Base-by-base conservation (phyloP, 495 filamentous ascomycete species). In the Penicillium coffeae region DNA sequence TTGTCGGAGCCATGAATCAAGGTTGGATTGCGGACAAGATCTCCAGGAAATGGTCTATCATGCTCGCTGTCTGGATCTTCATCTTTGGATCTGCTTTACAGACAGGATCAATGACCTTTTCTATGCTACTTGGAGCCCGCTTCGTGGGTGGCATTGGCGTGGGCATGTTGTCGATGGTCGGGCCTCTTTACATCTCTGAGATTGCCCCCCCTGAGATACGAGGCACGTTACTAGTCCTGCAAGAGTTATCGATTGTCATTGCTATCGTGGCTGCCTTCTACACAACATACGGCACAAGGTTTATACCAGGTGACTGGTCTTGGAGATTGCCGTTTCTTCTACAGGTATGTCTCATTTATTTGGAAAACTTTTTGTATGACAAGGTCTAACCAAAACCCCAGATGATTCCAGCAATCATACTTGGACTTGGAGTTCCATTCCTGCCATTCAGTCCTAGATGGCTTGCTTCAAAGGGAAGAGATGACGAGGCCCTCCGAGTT, bases 371-470 rank as follows among this genome's bases (percentile, higher is more conserved):
- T n/a, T n/a, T n/a, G n/a, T n/a, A n/a, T n/a, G n/a, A n/a, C n/a
- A n/a, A n/a, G n/a, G n/a, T n/a, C n/a, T n/a, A n/a, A n/a, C n/a
- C n/a, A n/a, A n/a, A n/a, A n/a, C n/a, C n/a, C 14, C 87, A 92
- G 64, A 84, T 85, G 53, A 59, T 89, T 5, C 86, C 87, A 3
- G 86, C 79, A 6, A 58, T 83, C 19, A 72, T 87, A 34, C 77
- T 90, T 8, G 73, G 87, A 38, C 34, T 72, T 39, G 84, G 85
- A 15, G 68, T 90, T 36, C 84, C 83, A 69, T 86, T 86, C 61
- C 77, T 87, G 51, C 88, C 88, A 6, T 76, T 81, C 55, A 86
- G 81, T 18, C 87, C 87, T 1, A 77, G 87, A 37, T 92, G 87
- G 88, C 71, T 90, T 1, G 87, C 27, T 0, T 75, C 73, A 38